Base-by-base conservation (phyloP, 169 alveolate genomes). In the Babesia caballi region DNA sequence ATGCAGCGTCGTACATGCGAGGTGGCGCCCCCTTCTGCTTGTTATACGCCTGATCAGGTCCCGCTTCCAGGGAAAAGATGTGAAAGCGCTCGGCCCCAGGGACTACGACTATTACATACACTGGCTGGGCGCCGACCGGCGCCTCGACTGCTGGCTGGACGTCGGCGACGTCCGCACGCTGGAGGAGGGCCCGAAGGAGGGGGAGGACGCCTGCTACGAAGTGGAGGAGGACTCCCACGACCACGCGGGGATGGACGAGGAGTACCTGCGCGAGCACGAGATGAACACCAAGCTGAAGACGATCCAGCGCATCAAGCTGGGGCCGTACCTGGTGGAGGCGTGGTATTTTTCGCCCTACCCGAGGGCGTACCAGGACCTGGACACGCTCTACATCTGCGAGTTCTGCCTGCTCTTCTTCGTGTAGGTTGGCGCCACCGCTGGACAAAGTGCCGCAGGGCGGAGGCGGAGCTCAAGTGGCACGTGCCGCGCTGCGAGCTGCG, bases 261-360 rank as follows among this genome's bases (percentile, higher is more conserved):
- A 93, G 41, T 90, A 91, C 33, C 73, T 96, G 12, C 82, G 92
- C 41, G 97, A 94, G 40, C 99, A 96, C 68, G 98, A 96, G 70
- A 97, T 94, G 74, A 93, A 94, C 27, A 97, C 99, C 7, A 95
- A 96, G 82, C 52, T 94, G 59, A 96, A 95, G 76, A 95, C 98
- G 19, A 96, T 96, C 17, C 92, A 93, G 53, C 90, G 87, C 66
- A 93, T 97, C n/a, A 94, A 91, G 59, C 91, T 96, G 50, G 99
- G 99, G 7, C 85, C 91, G 44, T 91, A 85, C 87, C 66, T 93
- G 59, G 97, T 96, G 21, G 99, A 95, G 74, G 91, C 98, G 15
- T 97, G 99, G 99, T 97, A 96, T 81, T 97, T 94, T 82, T 94
- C 99, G 30, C 99, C 99, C 32, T 96, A 94, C 57, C 99, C 99